phyloP scores from a whole-genome alignment of 2,329 filamentous ascomycete genomes.

The Ophiostoma ulmi region DNA sequence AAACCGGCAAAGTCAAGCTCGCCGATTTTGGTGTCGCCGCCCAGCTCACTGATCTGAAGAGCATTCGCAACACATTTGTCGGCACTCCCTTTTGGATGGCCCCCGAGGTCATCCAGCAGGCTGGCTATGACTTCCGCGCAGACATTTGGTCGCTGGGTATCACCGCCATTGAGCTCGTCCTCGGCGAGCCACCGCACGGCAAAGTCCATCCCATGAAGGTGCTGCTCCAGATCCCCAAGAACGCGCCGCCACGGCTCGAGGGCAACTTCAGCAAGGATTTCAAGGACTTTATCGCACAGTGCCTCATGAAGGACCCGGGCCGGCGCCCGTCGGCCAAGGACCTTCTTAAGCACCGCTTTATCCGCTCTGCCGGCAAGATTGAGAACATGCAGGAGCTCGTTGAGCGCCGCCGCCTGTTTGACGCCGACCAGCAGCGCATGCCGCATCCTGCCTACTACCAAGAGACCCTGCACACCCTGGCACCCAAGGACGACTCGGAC shows the following conservation, averaged over 20 bases:
- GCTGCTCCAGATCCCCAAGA: constrained; percentile 85
- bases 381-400: constrained; percentile 86
- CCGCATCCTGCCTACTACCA: constrained; percentile 83
- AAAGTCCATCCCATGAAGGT: constrained; percentile 91
- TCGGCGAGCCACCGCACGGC: constrained; percentile 82
- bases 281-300: constrained; percentile 87
- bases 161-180: constrained; percentile 82
- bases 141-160: constrained; percentile 93
- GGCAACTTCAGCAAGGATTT: constrained; percentile 85
- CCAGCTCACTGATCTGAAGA: constrained; percentile 95
- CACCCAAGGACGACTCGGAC: constrained; percentile 63
- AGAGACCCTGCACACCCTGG: constrained; percentile 74
- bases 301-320: constrained; percentile 87
- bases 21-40: constrained; percentile 97
- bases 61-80: constrained; percentile 93
- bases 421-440: constrained; percentile 64
- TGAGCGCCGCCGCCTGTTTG: constrained; percentile 73
- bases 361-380: constrained; percentile 78
- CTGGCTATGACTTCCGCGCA: constrained; percentile 77
- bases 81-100: constrained; percentile 98
- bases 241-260: constrained; percentile 75
- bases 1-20: constrained; percentile 85
- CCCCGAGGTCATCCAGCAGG: constrained; percentile 86
- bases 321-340: constrained; percentile 79
- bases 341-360: constrained; percentile 80